phyloP scores from a whole-genome alignment of 495 filamentous ascomycete genomes.

The Aspergillus saccharolyticus region DNA sequence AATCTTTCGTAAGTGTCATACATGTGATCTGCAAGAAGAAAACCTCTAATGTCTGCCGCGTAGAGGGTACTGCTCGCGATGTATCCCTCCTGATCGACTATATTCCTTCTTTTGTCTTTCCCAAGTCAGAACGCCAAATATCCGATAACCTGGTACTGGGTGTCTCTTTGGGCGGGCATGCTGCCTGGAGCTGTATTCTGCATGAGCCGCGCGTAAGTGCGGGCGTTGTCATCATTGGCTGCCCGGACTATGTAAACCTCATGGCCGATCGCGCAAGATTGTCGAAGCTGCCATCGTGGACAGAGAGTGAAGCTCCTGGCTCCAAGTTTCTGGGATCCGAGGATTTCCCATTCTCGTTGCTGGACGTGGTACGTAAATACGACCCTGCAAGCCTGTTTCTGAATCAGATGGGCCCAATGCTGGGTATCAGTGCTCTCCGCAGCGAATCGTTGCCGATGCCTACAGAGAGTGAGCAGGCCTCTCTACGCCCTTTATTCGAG shows the following conservation, averaged over 20 bases:
- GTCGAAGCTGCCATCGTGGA: conserved; percentile 64
- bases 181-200: conserved; percentile 76
- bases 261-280: conserved; percentile 72
- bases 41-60: not conserved
- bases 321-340: conserved; percentile 64
- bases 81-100: conserved; percentile 65
- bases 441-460: conserved; percentile 42
- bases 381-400: conserved; percentile 71
- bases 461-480: conserved; percentile 37
- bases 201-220: conserved; percentile 72
- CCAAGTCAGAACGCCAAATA: conserved; percentile 47
- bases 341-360: conserved; percentile 65
- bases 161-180: conserved; percentile 82
- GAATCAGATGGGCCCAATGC: conserved; percentile 36
- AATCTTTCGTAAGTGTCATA: conserved; percentile 45
- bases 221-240: conserved; percentile 77
- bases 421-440: conserved; percentile 25
- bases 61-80: conserved; percentile 71
- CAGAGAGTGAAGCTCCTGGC: conserved; percentile 48
- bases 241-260: conserved; percentile 77
- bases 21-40: not conserved
- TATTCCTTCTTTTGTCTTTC: conserved; percentile 70
- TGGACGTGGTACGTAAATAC: conserved; percentile 53
- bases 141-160: conserved; percentile 71
- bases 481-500: conserved; percentile 36